Base-by-base conservation (phyloP, 371 early-diverging fungal genomes). In the Lichtheimia corymbifera region DNA sequence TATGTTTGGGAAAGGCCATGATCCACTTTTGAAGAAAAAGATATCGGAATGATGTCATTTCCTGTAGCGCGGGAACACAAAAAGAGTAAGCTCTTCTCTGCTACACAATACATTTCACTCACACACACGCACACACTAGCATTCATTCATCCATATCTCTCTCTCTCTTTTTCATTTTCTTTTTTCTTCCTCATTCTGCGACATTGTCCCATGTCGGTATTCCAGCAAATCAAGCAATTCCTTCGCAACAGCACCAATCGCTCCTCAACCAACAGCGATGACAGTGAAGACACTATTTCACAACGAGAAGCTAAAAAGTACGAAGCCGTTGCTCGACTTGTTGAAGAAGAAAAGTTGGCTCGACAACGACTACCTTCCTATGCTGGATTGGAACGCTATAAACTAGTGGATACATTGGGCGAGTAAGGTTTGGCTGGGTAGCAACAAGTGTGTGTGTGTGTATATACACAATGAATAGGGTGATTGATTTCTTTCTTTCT, bases 391-490 rank as follows among this genome's bases (percentile, higher is more conserved):
- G 79, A 83, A 47, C 63, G 72, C n/a, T 85, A 72, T 64, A 65
- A 62, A 22, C 55, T 85, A 27, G 41, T 85, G 17, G 64, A 73
- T 25, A 83, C 80, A 57, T 76, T 86, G 74, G 87, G 87, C 58
- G 87, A 86, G 87, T 83, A 79, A 73, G 84, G 35, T 35, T 80
- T 17, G 6, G 9, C 12, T 43, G 40, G 44, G n/a, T 20, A 22
- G 56, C 42, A 55, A 20, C 50, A 50, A n/a, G 20, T 22, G 35
- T 55, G 18, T 49, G 11, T 40, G 18, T 28, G 11, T 49, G 6
- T n/a, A n/a, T 17, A 41, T 14, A 53, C 18, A 20, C 6, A 14
- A 15, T 20, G 15, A 5, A 13, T 47, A 50, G 1, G 5, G 42
- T 43, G 15, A 15, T 35, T 18, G 47, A 15, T 5, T 11, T 44